Percentiles rank a stretch among this genome's conserved stretches.
phyloP scores from a whole-genome alignment of 2,329 filamentous ascomycete genomes.

The Diaporthe batatas region DNA sequence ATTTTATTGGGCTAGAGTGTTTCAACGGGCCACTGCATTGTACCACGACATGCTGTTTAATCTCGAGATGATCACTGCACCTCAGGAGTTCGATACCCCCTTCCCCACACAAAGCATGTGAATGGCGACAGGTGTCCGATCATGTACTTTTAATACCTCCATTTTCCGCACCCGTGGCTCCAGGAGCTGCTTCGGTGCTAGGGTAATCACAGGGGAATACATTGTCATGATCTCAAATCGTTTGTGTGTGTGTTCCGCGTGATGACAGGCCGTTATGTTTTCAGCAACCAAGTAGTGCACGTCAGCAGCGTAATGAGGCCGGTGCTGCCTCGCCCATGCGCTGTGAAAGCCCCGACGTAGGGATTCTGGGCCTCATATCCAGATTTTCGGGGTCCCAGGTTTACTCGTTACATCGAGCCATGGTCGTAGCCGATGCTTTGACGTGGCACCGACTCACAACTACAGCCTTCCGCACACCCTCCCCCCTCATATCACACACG shows the following conservation, averaged over 20 bases:
- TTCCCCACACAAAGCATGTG: slow-evolving; percentile 16
- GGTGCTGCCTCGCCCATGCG: not conserved
- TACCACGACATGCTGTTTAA: slow-evolving; percentile 34
- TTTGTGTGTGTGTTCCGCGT: not conserved
- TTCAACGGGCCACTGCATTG: slow-evolving; percentile 7
- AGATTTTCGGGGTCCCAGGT: not conserved
- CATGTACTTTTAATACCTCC: slow-evolving; percentile 23
- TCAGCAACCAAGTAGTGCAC: not conserved
- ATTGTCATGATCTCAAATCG: slow-evolving; percentile 1
- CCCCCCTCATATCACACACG: slow-evolving; percentile 48
- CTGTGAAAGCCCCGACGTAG: not conserved
- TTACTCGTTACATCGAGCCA: not conserved
- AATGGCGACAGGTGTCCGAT: slow-evolving; percentile 26
- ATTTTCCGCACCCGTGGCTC: not conserved
- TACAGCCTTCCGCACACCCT: not conserved
- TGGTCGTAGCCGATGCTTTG: not conserved
- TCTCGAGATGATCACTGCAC: slow-evolving; percentile 31
- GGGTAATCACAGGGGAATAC: slow-evolving; percentile 11
- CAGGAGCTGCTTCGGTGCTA: not conserved
- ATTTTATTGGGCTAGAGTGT: slow-evolving; percentile 19
- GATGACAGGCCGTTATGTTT: not conserved
- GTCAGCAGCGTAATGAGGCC: not conserved
- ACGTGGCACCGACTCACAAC: not conserved
- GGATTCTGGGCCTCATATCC: not conserved
- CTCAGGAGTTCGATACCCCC: slow-evolving; percentile 37